phyloP scores from a whole-genome alignment of 2,329 filamentous ascomycete genomes.

The Neurospora crassa region DNA sequence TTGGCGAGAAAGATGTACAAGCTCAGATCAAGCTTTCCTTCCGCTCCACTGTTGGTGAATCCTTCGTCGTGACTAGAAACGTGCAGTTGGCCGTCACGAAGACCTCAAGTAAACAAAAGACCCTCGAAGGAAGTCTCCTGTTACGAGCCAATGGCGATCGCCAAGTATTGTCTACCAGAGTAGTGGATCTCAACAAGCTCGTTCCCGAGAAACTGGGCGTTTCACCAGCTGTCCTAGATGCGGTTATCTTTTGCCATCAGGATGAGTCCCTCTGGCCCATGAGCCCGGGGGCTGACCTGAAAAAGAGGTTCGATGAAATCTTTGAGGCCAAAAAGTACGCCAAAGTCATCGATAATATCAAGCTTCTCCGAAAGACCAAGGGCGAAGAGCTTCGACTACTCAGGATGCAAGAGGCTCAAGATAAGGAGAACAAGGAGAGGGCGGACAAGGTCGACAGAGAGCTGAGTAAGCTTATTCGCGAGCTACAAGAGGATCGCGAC shows the following conservation, averaged over 20 bases:
- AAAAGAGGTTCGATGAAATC: constrained; percentile 94
- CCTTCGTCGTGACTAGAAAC: constrained; percentile 75
- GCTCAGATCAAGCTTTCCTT: constrained; percentile 91
- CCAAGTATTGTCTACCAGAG: constrained; percentile 66
- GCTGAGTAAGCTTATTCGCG: constrained; percentile 47
- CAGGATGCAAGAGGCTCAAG: constrained; percentile 65
- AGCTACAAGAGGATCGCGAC: constrained; percentile 52
- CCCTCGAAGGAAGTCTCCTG: constrained; percentile 69
- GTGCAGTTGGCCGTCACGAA: constrained; percentile 84
- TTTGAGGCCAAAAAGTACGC: constrained; percentile 97
- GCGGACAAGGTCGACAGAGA: constrained; percentile 63
- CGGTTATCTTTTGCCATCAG: constrained; percentile 97
- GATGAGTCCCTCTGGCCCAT: constrained; percentile 97
- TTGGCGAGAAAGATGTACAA: constrained; percentile 77
- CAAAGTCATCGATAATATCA: constrained; percentile 94
- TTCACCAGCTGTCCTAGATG: constrained; percentile 79
- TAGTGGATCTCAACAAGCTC: constrained; percentile 71
- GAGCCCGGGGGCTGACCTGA: constrained; percentile 75
- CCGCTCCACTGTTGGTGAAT: constrained; percentile 64
- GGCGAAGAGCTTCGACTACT: constrained; percentile 63
- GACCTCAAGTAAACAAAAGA: constrained; percentile 64
- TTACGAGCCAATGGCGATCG: constrained; percentile 74
- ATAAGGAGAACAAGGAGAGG: constrained; percentile 76
- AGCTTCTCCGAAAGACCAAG: constrained; percentile 73
- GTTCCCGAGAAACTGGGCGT: constrained; percentile 84